These are phyloP conservation scores for Leishmania tropica DNA, from an alignment of 208 protist genomes.

Conservation along the genomic window DNA sequence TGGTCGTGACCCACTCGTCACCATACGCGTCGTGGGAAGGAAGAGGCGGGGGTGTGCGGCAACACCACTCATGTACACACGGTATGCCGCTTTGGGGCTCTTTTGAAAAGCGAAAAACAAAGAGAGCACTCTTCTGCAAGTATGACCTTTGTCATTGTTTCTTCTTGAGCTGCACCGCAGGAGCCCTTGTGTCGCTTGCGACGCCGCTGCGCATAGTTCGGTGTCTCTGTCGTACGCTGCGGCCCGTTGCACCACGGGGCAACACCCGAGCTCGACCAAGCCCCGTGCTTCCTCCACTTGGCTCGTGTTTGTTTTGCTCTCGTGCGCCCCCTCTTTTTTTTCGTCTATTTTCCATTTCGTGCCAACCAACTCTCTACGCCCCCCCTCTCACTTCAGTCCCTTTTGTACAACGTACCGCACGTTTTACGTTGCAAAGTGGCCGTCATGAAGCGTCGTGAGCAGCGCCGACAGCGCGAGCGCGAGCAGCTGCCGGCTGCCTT, in stretches of 20 bases:
- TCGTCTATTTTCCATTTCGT: neutral
- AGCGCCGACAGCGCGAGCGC: constrained; percentile 70
- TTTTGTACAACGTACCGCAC: neutral
- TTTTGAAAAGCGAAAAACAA: neutral
- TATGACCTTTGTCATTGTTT: neutral
- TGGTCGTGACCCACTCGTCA: neutral
- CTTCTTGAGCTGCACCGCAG: neutral
- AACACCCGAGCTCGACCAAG: neutral
- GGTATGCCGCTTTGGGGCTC: neutral
- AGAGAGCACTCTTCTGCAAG: neutral
- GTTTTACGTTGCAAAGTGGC: neutral
- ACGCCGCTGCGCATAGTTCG: neutral
- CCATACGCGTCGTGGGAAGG: neutral
- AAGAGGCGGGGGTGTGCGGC: neutral
- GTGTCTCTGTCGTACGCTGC: neutral
- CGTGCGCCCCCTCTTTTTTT: neutral
- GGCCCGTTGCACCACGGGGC: neutral
- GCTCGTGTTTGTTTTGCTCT: neutral
- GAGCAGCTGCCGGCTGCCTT: constrained; percentile 61
- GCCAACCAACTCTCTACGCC: neutral
- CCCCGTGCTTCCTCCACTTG: neutral
- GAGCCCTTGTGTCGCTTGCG: neutral
- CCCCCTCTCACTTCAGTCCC: neutral
- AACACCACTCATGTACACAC: neutral
- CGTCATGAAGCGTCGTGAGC: constrained; percentile 66